A percentile compares a stretch with the other conserved stretches of the same genome.
Conservation (phyloP, 441 rosid species). For the Euphorbia corollata region DNA sequence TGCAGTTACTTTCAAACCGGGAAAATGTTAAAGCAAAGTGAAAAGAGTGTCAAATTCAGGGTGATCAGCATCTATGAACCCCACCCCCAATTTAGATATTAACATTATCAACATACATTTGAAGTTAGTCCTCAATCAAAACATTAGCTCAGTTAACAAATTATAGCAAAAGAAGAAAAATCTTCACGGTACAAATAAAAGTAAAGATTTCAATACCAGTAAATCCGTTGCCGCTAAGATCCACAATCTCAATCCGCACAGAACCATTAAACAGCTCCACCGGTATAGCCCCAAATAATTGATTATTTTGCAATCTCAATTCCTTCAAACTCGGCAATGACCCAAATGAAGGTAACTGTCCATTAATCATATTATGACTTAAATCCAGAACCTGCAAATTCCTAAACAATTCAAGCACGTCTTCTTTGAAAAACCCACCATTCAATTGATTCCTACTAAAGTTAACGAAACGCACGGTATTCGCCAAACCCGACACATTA, state of each 20-base stretch:
- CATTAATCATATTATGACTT: constrained; percentile 44
- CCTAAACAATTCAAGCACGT: constrained; percentile 50
- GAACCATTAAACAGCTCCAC: constrained; percentile 53
- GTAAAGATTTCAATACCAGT: constrained; percentile 43
- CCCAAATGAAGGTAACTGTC: constrained; percentile 58
- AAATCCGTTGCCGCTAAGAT: constrained; percentile 82
- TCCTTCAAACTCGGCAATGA: constrained; percentile 42
- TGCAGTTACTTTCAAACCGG: not conserved
- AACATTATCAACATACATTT: not conserved
- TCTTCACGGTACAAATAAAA: not conserved
- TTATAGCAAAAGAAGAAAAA: not conserved
- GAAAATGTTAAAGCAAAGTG: not conserved
- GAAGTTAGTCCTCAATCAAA: not conserved
- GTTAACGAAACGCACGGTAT: constrained; percentile 54
- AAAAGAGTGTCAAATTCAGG: constrained; percentile 8
- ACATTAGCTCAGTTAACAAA: constrained; percentile 7
- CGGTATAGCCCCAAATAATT: constrained; percentile 54
- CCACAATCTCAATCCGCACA: constrained; percentile 56
- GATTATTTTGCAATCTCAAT: constrained; percentile 54
- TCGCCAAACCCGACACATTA: constrained; percentile 62
- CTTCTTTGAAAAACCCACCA: constrained; percentile 48
- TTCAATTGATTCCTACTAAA: constrained; percentile 55
- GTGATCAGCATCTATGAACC: not conserved
- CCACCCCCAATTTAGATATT: not conserved
- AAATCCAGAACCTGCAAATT: constrained; percentile 66